Conservation (phyloP, 768 basidiomycete species). For the Boletus subparvulus region DNA sequence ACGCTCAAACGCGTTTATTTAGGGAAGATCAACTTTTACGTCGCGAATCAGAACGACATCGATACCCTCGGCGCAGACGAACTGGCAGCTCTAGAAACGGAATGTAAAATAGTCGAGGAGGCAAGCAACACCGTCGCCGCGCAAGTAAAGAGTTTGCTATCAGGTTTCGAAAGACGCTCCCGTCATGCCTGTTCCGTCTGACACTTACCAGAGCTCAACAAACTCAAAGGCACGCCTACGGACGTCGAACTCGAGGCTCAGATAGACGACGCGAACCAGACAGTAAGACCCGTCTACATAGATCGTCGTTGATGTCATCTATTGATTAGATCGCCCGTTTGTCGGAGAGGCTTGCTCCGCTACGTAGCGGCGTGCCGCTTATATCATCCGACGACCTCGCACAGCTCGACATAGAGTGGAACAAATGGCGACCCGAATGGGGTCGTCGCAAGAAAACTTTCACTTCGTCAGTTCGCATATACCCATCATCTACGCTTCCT, state of each 20-base stretch:
- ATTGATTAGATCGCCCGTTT: constrained; percentile 48
- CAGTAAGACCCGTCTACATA: constrained; percentile 43
- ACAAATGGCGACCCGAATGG: constrained; percentile 28
- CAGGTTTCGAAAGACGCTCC: constrained; percentile 18
- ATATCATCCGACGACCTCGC: constrained; percentile 72
- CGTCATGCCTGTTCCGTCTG: not conserved
- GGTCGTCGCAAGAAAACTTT: not conserved
- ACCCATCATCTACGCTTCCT: not conserved
- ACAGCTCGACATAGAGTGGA: constrained; percentile 71
- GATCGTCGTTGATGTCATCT: constrained; percentile 4
- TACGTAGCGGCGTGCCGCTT: constrained; percentile 60
- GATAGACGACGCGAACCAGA: constrained; percentile 47
- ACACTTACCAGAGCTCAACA: constrained; percentile 55
- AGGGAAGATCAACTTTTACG: constrained; percentile 89
- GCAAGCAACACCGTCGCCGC: constrained; percentile 52
- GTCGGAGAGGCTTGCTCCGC: constrained; percentile 53
- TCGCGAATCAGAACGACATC: constrained; percentile 75
- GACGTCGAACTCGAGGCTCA: constrained; percentile 61
- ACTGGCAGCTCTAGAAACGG: constrained; percentile 57
- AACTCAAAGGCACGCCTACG: constrained; percentile 64
- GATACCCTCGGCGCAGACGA: constrained; percentile 63
- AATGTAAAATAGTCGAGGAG: constrained; percentile 57
- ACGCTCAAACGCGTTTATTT: not conserved
- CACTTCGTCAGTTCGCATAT: not conserved
- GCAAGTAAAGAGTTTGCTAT: constrained; percentile 48